Base-by-base conservation (phyloP, 2,329 filamentous ascomycete genomes). In the Fusarium siculi region DNA sequence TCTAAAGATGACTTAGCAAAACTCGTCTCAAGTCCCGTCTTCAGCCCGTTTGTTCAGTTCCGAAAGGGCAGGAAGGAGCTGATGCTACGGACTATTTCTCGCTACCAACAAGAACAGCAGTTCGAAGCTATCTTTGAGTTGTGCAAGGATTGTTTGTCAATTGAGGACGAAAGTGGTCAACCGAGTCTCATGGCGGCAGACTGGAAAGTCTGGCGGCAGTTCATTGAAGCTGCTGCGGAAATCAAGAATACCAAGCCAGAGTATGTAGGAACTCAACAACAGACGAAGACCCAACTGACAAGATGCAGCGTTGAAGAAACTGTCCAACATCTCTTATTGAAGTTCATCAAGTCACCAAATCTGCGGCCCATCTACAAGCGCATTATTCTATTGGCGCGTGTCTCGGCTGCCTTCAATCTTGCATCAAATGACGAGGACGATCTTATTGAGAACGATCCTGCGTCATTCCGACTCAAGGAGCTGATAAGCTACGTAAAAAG, bases 61-160 rank as follows among this genome's bases (percentile, higher is more conserved):
- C 80, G 78, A 23, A 76, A 82, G 25, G 86, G 85, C 7, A 83
- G 84, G 54, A 88, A 88, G 68, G 83, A 87, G 65, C 73, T 86
- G 1, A 79, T 87, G 18, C 75, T 83, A n/a, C 82, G 85, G n/a
- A 79, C 81, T 1, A 76, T 86, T 9, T 65, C 76, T 9, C 81
- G 79, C 15, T 80, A 86, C 15, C 80, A 82, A n/a, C 71, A 76
- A 2, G 79, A 81, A 10, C 77, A 79, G 14, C 79, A 85, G 30
- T 88, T 85, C 84, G 77, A 80, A 9, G 76, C 76, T 1, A 79
- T 86, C 9, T 88, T 84, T 63, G 72, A 81, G 10, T 73, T 88
- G 5, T 88, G 85, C 72, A 80, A 79, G 7, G 79, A 84, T 4
- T 85, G 83, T n/a, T 74, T 89, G 10, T 81, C 78, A 3, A 76